Base-by-base conservation (phyloP, 2,329 filamentous ascomycete species). In the Cladophialophora bantiana region DNA sequence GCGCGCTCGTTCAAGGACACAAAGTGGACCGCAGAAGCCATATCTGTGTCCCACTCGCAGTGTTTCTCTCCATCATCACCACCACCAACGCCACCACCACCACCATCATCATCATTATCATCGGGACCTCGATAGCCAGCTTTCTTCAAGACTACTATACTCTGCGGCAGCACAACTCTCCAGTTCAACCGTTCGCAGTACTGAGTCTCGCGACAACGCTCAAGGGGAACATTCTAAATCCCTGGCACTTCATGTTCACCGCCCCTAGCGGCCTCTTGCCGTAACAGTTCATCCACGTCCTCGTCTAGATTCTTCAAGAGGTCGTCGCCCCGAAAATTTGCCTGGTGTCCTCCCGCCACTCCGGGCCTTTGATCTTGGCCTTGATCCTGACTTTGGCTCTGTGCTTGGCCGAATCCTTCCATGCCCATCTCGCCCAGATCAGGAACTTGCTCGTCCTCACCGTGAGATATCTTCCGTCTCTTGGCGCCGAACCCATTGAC, bases 251-350 rank as follows among this genome's bases (percentile, higher is more conserved):
- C 7, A 9, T 26, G 26, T 20, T 26, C 2, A 26, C 26, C 3
- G 18, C 45, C 45, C 12, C 45, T 18, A 50, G 52, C 52, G 7
- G 76, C 78, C 68, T 83, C 81, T 66, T 82, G 81, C 63, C 83
- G 81, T 70, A 88, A 76, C 76, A 89, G 79, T 68, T 86, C 85
- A 9, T 85, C 85, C 56, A 89, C 83, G 75, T 89, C 86, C 7
- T 83, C 85, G 74, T 89, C 88, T 70, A 90, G 78, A 20, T 84
- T 86, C 12, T 79, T 81, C 78, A 85, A 83, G 34, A 82, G 83
- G 71, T 85, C 82, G 50, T 84, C 85, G 7, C 40, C 13, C 7
- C 18, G 62, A 26, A 20, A 1, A 26, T 26, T 26, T 50, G 45
- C 13, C 45, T 50, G 18, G 10, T 20, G 45, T 26, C 18, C 45